Conservation (phyloP, 1,284 basidiomycete genomes). For the Ustilago vetiveriae region DNA sequence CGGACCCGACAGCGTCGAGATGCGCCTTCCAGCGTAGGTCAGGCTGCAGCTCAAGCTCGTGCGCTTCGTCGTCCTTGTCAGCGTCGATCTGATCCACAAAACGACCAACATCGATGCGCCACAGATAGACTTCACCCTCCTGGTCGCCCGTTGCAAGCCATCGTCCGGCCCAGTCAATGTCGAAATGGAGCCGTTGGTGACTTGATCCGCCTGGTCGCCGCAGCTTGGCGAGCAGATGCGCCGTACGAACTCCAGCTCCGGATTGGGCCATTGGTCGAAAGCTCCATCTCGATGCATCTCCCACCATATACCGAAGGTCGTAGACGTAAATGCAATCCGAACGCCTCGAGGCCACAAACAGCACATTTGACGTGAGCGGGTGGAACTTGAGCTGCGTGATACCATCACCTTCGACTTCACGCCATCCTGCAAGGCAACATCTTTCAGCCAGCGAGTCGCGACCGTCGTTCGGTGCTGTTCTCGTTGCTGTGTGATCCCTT, state of each 20-base stretch:
- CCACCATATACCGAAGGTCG: slow-evolving; percentile 48
- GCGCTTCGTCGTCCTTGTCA: slow-evolving; percentile 2
- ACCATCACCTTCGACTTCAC: slow-evolving; percentile 50
- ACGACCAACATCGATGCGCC: slow-evolving; percentile 37
- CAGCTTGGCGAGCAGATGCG: slow-evolving; percentile 41
- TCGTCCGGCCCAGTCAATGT: slow-evolving; percentile 53
- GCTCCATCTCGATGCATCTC: slow-evolving; percentile 28
- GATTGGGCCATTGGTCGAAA: slow-evolving; percentile 34
- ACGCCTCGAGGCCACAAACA: slow-evolving; percentile 52
- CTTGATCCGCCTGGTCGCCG: slow-evolving; percentile 11
- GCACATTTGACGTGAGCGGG: slow-evolving; percentile 42
- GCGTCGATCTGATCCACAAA: slow-evolving; percentile 16
- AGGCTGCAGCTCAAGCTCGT: slow-evolving; percentile 22
- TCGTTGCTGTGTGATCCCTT: slow-evolving; percentile 21
- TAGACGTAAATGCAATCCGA: slow-evolving; percentile 48
- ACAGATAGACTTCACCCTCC: slow-evolving; percentile 35
- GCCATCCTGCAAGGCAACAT: slow-evolving; percentile 53
- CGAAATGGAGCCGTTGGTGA: slow-evolving; percentile 53
- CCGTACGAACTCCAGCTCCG: slow-evolving; percentile 17
- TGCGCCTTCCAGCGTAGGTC: slow-evolving; percentile 47
- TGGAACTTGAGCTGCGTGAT: slow-evolving; percentile 56
- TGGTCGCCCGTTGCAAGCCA: slow-evolving; percentile 49
- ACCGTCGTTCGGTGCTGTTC: neutral
- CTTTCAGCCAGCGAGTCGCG: slow-evolving; percentile 15
- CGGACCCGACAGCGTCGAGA: slow-evolving; percentile 40